Base-by-base conservation (phyloP, 2,329 filamentous ascomycete genomes). In the Colletotrichum kahawae region DNA sequence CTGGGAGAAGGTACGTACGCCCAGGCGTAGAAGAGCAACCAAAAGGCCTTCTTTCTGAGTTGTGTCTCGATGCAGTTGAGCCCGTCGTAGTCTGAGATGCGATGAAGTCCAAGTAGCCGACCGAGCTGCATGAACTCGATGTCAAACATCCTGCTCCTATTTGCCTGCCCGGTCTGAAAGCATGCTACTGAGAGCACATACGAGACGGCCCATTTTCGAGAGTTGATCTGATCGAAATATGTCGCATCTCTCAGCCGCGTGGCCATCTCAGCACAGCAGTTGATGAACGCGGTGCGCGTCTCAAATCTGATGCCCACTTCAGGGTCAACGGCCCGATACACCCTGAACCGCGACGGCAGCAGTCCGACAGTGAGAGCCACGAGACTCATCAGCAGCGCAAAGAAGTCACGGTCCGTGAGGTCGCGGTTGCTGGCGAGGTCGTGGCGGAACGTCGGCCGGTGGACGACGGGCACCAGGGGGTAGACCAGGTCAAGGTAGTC, bases 11-110 rank as follows among this genome's bases (percentile, higher is more conserved):
- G 33, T 48, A 48, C 77, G 56, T 38, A 80, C 78, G 77, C 76
- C 36, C 80, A 83, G 1, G 76, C 77, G 54, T 84, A 84, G 18
- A 84, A 83, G 10, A 82, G 78, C 14, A 84, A 71, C 81, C 82
- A 85, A 54, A 84, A 84, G 0, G 79, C 83, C 71, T 83, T 85
- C 65, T 84, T 84, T 13, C 83, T 77, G 4, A 84, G 76, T 56
- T 84, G 83, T 0, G 79, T 81, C 65, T 84, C 82, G 16, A 84
- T 81, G 38, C 75, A 78, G 51, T 82, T 82, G 3, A 82, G 76
- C 1, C 80, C 81, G 13, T 78, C 78, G 62, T 84, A 84, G 18
- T 79, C 80, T 0, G 81, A 79, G 1, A 83, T 78, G 4, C 78
- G 77, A 65, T 84, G 83, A 4, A 84, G 48, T 4, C 80, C 81